These are phyloP conservation scores for Dryadomyces quercivorus DNA, from an alignment of 2,329 filamentous ascomycete genomes.

Conservation along the genomic window DNA sequence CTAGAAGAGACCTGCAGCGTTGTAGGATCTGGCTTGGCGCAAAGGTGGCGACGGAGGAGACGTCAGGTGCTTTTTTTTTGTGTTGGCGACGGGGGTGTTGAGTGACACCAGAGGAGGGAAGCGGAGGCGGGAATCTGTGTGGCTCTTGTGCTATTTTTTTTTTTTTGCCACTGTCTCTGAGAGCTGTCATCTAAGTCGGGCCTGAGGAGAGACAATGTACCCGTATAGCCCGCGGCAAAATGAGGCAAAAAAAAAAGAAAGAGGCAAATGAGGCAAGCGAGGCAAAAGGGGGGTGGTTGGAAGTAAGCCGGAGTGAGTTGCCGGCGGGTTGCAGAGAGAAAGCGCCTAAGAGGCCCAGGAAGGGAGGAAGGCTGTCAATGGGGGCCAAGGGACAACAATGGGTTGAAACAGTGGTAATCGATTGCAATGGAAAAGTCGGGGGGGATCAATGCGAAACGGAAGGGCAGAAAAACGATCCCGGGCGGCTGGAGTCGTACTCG, in stretches of 20 bases:
- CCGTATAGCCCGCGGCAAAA: not conserved
- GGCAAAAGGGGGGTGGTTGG: not conserved
- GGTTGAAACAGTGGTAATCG: not conserved
- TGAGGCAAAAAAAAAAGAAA: not conserved
- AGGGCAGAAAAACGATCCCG: not conserved
- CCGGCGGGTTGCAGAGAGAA: not conserved
- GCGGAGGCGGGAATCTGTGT: not conserved
- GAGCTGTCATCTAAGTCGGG: not conserved
- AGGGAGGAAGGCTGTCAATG: not conserved
- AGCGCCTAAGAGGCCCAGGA: not conserved
- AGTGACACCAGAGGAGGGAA: not conserved
- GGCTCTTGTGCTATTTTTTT: not conserved
- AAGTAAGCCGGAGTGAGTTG: not conserved
- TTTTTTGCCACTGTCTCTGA: not conserved
- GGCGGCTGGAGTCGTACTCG: not conserved
- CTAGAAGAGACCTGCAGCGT: not conserved
- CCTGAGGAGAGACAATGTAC: not conserved
- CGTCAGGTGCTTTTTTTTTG: conserved; percentile 6
- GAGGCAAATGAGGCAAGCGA: not conserved
- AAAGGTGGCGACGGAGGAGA: conserved; percentile 1
- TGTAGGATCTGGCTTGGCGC: conserved; percentile 1
- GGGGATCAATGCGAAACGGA: conserved; percentile 5
- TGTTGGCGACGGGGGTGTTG: not conserved
- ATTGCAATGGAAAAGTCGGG: conserved; percentile 1
- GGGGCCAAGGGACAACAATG: not conserved